phyloP scores from a whole-genome alignment of 495 filamentous ascomycete species.

The Hypoxylon cercidicola region DNA sequence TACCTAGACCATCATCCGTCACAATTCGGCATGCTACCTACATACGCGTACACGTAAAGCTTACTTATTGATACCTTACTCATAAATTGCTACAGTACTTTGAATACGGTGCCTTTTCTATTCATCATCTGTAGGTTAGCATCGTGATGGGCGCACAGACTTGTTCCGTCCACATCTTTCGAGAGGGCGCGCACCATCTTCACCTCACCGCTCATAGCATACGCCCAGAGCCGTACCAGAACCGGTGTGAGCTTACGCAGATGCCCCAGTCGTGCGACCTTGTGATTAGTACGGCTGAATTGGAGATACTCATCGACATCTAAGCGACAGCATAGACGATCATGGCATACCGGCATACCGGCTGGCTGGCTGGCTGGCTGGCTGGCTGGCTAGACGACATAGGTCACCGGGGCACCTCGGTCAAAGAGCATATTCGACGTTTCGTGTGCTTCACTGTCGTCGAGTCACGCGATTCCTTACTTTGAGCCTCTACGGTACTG shows the following conservation, averaged over 20 bases:
- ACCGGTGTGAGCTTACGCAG: slow-evolving; percentile 37
- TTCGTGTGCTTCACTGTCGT: slow-evolving; percentile 18
- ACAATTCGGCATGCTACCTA: no score
- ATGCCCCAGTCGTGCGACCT: slow-evolving; percentile 30
- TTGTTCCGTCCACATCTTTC: slow-evolving; percentile 14
- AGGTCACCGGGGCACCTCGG: no score
- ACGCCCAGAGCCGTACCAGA: slow-evolving; percentile 21
- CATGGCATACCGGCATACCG: no score
- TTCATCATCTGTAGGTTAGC: neutral
- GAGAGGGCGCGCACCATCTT: slow-evolving; percentile 13
- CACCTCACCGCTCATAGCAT: slow-evolving; percentile 21
- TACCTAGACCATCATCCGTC: no score
- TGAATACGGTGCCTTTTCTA: slow-evolving; percentile 7
- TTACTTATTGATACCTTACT: neutral
- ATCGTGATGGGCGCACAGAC: slow-evolving; percentile 21
- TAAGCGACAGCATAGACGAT: no score
- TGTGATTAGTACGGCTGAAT: no score
- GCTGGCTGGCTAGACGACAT: no score
- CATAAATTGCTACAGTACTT: slow-evolving; percentile 6
- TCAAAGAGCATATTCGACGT: slow-evolving; percentile 2
- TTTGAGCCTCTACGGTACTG: slow-evolving; percentile 19
- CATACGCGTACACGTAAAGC: no score
- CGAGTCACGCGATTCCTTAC: slow-evolving; percentile 33
- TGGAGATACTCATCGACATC: no score
- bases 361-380: no score